Evolutionary conservation across 106 monocot genomes (phyloP), one percentile per base, ranked within the genome.

Genomic region (Dioscorea alata): DNA sequence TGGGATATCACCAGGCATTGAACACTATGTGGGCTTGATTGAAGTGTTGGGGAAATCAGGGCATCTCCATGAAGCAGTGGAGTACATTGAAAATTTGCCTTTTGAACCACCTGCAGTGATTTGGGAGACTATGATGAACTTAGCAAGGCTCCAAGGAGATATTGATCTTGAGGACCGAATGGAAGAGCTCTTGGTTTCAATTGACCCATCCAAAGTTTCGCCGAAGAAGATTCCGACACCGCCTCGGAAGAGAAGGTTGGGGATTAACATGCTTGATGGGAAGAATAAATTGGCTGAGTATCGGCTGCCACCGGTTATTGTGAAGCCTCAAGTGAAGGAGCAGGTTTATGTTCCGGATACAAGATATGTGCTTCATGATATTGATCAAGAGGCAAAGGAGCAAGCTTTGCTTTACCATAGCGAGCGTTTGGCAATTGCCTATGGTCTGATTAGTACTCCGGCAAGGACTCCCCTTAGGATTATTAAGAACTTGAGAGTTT

Each of bases 381-480:
- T 95, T 60, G 95, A 95, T 76, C 88, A 91, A 60, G 91, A 95
- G 65, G 95, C 95, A 23, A 95, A 95, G 73, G 95, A 95, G 80
- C 95, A 95, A 61, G 90, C 94, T 63, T 71, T 95, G 58, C 77
- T 95, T 16, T 95, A 95, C 25, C 95, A 95, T 51, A 91, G 95
- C n/a, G 95, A 95, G 71, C 77, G 91, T 23, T 57, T 95, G 60
- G 95, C 95, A 1, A 95, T 95, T 79, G 95, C 91, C 57, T 95
- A 88, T 75, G 95, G 95, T 28, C 65, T 95, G 71, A 91, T 95
- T 48, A 95, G 91, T 67, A 94, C 94, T 21, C 94, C 94, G 17
- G 90, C 94, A 19, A 84, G 94, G 76, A 90, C 90, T 1, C 86
- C 94, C 0, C 79, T 94, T 61, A 61, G 94, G 71, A 94, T 94